Conservation (phyloP, 1,284 basidiomycete species). For the Xanthoconium separans region DNA sequence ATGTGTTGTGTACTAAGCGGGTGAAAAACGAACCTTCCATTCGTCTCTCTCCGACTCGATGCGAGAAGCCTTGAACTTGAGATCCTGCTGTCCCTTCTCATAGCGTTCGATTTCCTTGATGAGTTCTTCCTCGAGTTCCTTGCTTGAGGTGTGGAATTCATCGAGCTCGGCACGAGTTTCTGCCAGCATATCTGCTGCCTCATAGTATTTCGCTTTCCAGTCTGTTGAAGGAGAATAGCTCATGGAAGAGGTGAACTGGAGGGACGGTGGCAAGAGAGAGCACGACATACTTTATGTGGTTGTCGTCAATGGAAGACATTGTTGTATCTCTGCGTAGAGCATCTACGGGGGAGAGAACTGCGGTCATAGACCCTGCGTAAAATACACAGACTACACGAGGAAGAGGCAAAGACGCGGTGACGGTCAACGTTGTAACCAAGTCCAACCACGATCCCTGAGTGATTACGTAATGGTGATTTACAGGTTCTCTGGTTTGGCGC, state of each 20-base stretch:
- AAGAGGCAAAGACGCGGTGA: not conserved
- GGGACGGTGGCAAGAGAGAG: constrained; percentile 13
- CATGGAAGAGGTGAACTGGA: constrained; percentile 15
- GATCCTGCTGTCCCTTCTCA: constrained; percentile 82
- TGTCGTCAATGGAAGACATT: constrained; percentile 61
- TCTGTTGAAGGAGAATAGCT: constrained; percentile 63
- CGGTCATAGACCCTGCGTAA: constrained; percentile 49
- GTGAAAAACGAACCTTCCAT: constrained; percentile 74
- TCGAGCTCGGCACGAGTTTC: constrained; percentile 87
- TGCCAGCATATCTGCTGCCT: constrained; percentile 80
- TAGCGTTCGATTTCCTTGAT: constrained; percentile 86
- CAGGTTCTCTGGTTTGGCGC: constrained; percentile 79
- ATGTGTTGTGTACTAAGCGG: not conserved
- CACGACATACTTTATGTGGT: constrained; percentile 51
- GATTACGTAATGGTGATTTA: constrained; percentile 34
- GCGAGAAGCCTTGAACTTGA: constrained; percentile 71
- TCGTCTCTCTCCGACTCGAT: constrained; percentile 84
- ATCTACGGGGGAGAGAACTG: constrained; percentile 60
- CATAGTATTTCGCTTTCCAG: constrained; percentile 84
- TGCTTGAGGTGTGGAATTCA: constrained; percentile 88
- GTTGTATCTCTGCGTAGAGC: constrained; percentile 55
- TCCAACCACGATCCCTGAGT: constrained; percentile 17
- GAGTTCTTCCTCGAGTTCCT: constrained; percentile 91
- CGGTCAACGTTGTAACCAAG: constrained; percentile 20
- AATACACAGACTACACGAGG: constrained; percentile 22